Base-by-base conservation (phyloP, 805 yeast species). In the Grigorovia humatica region DNA sequence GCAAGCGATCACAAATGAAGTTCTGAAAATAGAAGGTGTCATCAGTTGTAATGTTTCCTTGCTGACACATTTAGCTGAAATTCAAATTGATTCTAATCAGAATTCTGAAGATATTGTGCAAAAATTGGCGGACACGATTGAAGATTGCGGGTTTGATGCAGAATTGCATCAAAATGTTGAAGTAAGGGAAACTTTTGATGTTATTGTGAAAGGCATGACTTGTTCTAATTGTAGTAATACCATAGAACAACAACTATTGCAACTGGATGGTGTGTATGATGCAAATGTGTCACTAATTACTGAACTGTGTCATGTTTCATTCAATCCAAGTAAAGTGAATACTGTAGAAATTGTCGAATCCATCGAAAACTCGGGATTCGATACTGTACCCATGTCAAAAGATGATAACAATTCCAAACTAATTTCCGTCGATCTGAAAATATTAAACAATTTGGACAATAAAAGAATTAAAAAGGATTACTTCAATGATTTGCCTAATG, bases 191-290 rank as follows among this genome's bases (percentile, higher is more conserved):
- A n/a, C 42, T 12, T 38, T 38, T 38, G 42, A 38, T 38, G 15
- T 38, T 38, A 12, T 38, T 4, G 61, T 74, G 2, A 57, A 70
- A 15, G 97, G 97, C 2, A 91, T 90, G 97, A 90, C 98, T 1
- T 91, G 97, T 63, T 83, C 93, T 1, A 78, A 95, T 1, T 91
- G 98, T 64, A 76, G 85, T 0, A 74, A 83, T 1, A 72, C 93
- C 0, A 79, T 91, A 19, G 78, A 82, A 0, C 67, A 70, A 27
- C 82, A 82, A 0, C 60, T 88, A 29, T 68, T 73, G 51, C 61
- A 61, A 0, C 51, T 79, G 9, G 68, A 70, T 0, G 85, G 85
- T 1, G 85, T 88, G 1, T 47, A 59, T 1, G 61, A 67, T 4
- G 87, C 75, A 0, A 73, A 76, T 2, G 87, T 90, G 1, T 85